Base-by-base conservation (phyloP, 805 yeast genomes). In the Blastobotrys attinorum region DNA sequence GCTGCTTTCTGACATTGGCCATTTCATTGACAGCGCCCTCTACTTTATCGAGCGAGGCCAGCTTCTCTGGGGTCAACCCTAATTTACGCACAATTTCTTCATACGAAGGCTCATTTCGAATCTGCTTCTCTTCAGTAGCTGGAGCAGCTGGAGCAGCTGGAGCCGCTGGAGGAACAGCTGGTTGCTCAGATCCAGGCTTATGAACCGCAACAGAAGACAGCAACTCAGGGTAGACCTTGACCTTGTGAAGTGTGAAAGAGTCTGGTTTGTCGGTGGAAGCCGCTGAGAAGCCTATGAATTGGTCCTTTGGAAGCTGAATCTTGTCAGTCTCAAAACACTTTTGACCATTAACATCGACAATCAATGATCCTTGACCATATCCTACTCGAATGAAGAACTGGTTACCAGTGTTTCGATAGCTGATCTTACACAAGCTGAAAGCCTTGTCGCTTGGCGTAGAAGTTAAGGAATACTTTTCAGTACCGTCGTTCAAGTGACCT, bases 401-500 rank as follows among this genome's bases (percentile, higher is more conserved):
- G 15, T 50, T 45, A 4, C 57, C 61, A 31, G 65, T 58, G 41
- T 57, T 55, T 36, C 70, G 54, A 53, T 64, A 66, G 36, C 56
- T 47, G 37, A 66, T 45, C 21, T 57, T 52, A 52, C 71, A 66
- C 46, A 56, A 49, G 7, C 61, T 58, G 45, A 66, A 59, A 13
- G 71, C 60, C 42, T 61, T 59, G 21, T 52, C 42, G 25, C 47
- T 52, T 3, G 64, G 61, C 23, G 50, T 42, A 8, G 48, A 44
- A 37, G 53, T 25, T 16, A 51, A 8, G 20, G 47, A 36, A 42
- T 62, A 64, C 16, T 48, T 29, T 13, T 42, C 44, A 10, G 59
- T 31, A 13, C 70, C 70, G 40, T 67, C 70, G 43, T 64, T 66
- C 22, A 66, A 50, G 52, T 66, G 70, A 16, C 67, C 71, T 5